Evolutionary conservation across 148 eudicot genomes (phyloP), one percentile per base, ranked within the genome.

Genomic region (Diospyros lotus): DNA sequence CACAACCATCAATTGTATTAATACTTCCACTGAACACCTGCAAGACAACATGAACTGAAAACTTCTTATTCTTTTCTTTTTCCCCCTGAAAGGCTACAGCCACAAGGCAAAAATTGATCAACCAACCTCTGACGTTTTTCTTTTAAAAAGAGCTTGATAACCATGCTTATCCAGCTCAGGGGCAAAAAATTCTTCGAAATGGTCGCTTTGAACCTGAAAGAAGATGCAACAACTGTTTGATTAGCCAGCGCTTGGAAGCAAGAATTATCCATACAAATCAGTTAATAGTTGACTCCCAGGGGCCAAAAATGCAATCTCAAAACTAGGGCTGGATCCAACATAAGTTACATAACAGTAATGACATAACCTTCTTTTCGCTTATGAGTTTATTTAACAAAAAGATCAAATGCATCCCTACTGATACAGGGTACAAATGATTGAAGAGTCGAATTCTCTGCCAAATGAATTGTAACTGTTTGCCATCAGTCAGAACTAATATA

Each of bases 141-240:
- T 84, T 83, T 91, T 96, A 73, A 88, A 96, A 2, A 93, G 80
- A 76, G 97, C 99, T 82, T 92, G 92, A 79, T 95, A 95, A 61
- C 99, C 99, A 84, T 95, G 94, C 79, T 92, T 95, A 74, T 95
- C 99, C 77, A 95, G 87, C 86, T 95, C 97, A 58, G 99, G 99
- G 64, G 93, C 81, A 77, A 96, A 96, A 80, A 91, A 93, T 71
- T 93, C 98, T 55, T 93, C 98, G 76, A 91, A 96, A 73, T 96
- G 99, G 77, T 96, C 94, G 80, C 79, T 85, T 86, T 96, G 99
- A 81, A 96, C 98, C 99, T 96, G 86, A 48, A 70, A 82, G 61
- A 77, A 84, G 77, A 64, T 59, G 63, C 42, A 66, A 86, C 53
- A 68, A 55, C 69, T 63, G 28, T 28, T 70, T 77, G 72, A 77